These are phyloP conservation scores for Eragrostis curvula DNA, from an alignment of 176 grass and related monocot genomes.

Conservation along the genomic window DNA sequence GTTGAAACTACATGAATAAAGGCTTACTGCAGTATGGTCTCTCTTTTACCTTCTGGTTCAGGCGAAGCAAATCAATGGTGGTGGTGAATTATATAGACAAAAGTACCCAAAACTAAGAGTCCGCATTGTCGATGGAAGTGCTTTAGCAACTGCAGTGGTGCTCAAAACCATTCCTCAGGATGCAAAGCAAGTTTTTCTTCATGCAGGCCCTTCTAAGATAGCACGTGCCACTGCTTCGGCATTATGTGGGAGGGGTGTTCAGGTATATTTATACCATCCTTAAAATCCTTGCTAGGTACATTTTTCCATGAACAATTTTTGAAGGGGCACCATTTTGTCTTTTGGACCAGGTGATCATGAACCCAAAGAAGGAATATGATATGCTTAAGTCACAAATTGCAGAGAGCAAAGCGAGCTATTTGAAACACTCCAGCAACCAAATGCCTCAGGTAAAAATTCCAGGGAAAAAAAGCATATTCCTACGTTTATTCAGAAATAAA, in stretches of 20 bases:
- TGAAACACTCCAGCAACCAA: slow-evolving; percentile 51
- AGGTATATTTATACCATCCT: slow-evolving; percentile 55
- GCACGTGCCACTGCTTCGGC: slow-evolving; percentile 47
- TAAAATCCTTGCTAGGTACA: neutral
- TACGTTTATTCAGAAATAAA: neutral
- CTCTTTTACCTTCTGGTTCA: slow-evolving; percentile 32
- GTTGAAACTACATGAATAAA: neutral
- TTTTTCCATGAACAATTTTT: neutral
- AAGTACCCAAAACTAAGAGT: slow-evolving; percentile 81
- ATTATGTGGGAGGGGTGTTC: slow-evolving; percentile 67
- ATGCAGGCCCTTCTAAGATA: slow-evolving; percentile 65
- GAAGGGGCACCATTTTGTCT: neutral
- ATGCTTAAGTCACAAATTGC: slow-evolving; percentile 71
- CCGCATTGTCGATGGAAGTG: slow-evolving; percentile 85
- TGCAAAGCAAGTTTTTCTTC: slow-evolving; percentile 68
- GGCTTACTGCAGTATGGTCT: neutral
- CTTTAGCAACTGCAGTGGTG: slow-evolving; percentile 77
- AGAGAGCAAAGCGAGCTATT: slow-evolving; percentile 52
- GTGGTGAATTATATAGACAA: slow-evolving; percentile 74
- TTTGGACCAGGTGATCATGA: slow-evolving; percentile 74
- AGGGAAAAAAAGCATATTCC: neutral
- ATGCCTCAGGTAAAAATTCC: slow-evolving; percentile 61
- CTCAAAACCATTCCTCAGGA: slow-evolving; percentile 66
- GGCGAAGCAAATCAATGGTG: slow-evolving; percentile 78
- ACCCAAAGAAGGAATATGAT: slow-evolving; percentile 67